phyloP scores from a whole-genome alignment of 805 yeast species.

The Wickerhamiella australiensis region DNA sequence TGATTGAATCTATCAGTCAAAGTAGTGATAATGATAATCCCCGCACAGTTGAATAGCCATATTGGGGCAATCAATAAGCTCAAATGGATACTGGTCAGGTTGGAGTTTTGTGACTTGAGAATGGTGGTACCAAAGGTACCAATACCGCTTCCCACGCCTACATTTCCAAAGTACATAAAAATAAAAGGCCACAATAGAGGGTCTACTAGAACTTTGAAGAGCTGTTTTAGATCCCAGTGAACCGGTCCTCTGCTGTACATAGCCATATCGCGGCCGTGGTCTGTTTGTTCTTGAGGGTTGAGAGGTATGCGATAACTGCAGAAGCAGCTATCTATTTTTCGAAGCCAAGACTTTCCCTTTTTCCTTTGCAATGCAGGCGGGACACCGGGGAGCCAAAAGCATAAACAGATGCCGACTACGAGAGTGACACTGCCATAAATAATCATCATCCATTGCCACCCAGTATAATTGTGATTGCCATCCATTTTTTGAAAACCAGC shows the following conservation, averaged over 20 bases:
- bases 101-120: conserved; percentile 51
- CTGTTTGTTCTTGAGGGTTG: conserved; percentile 36
- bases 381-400: conserved; percentile 83
- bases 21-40: conserved; percentile 64
- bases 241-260: conserved; percentile 35
- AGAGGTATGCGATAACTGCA: conserved; percentile 28
- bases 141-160: conserved; percentile 79
- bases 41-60: conserved; percentile 74
- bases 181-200: conserved; percentile 66
- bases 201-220: conserved; percentile 45
- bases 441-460: conserved; percentile 80
- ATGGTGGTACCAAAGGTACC: conserved; percentile 78
- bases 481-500: conserved; percentile 85
- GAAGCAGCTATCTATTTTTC: conserved; percentile 4
- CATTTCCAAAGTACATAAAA: conserved; percentile 85
- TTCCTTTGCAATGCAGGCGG: conserved; percentile 31
- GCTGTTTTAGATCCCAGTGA: conserved; percentile 50
- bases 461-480: conserved; percentile 54
- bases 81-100: conserved; percentile 50
- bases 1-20: conserved; percentile 58
- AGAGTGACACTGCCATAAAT: conserved; percentile 63
- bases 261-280: conserved; percentile 52
- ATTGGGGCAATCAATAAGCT: conserved; percentile 77
- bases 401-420: conserved; percentile 45
- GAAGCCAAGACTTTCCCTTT: neutral